Evolutionary conservation across 1,139 yeast genomes (phyloP).

Genomic region (Yamadazyma kanchanaburiensis): DNA sequence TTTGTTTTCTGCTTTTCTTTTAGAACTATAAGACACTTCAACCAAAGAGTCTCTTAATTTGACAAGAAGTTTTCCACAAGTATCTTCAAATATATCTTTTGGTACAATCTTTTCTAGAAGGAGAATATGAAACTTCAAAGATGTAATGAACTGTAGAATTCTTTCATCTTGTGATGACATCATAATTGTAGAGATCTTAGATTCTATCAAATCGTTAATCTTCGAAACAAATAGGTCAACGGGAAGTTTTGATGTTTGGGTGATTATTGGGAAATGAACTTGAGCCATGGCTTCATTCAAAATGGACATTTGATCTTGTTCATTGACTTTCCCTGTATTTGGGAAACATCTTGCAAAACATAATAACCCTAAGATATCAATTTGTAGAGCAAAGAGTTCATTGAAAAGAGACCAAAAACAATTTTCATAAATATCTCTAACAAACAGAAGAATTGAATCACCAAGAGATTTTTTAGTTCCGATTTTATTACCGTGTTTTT

Average conservation of each 20-base stretch:
- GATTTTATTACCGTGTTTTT: slow-evolving; percentile 16
- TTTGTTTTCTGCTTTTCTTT: slow-evolving; percentile 1
- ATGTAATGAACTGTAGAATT: slow-evolving; percentile 21
- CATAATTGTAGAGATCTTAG: slow-evolving; percentile 20
- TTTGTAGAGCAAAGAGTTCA: slow-evolving; percentile 27
- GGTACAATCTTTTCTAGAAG: slow-evolving; percentile 14
- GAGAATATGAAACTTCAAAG: slow-evolving; percentile 30
- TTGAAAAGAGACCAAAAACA: slow-evolving; percentile 33
- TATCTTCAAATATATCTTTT: slow-evolving; percentile 1
- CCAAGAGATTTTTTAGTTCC: slow-evolving; percentile 21
- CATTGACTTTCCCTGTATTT: slow-evolving; percentile 13
- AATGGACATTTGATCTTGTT: slow-evolving; percentile 9
- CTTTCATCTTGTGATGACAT: slow-evolving; percentile 34
- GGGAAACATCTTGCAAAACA: slow-evolving; percentile 8
- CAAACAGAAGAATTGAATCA: slow-evolving; percentile 21
- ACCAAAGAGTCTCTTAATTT: slow-evolving; percentile 5
- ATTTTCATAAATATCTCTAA: slow-evolving; percentile 18
- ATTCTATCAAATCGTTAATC: slow-evolving; percentile 22
- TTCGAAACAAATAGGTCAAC: slow-evolving; percentile 16
- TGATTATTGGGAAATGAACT: slow-evolving; percentile 1
- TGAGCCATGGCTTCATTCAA: slow-evolving; percentile 5
- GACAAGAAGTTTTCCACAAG: background rate
- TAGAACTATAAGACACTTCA: slow-evolving; percentile 2
- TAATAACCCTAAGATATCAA: slow-evolving; percentile 28
- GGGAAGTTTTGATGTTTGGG: slow-evolving; percentile 3